These are phyloP conservation scores for Prasinococcaceae sp. DNA, from an alignment of 139 green algal genomes.

Conservation along the genomic window DNA sequence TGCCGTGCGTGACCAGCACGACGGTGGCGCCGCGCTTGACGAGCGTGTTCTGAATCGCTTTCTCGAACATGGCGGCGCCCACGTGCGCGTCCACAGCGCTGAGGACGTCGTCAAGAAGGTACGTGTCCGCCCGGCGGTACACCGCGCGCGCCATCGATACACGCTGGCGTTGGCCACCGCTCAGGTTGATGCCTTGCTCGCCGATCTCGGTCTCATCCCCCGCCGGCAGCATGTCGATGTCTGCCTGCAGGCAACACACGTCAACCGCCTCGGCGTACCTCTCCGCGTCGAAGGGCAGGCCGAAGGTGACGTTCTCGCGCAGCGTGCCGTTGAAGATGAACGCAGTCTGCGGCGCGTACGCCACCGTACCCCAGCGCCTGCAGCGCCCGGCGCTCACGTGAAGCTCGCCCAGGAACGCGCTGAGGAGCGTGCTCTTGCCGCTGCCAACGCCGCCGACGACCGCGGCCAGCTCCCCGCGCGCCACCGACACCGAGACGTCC, in stretches of 20 bases:
- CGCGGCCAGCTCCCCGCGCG: constrained; percentile 24
- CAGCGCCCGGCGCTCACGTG: constrained; percentile 2
- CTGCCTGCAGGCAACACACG: constrained; percentile 9
- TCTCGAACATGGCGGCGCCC: constrained; percentile 24
- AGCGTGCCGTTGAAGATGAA: constrained; percentile 25
- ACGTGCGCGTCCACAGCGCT: constrained; percentile 28
- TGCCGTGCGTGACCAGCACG: constrained; percentile 69
- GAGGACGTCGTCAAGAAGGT: constrained; percentile 24
- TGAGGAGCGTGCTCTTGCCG: constrained; percentile 25
- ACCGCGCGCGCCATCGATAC: constrained; percentile 45
- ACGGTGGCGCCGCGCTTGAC: constrained; percentile 40
- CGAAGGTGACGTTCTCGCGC: constrained; percentile 26
- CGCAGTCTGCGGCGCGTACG: constrained; percentile 20
- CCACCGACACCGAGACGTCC: constrained; percentile 4
- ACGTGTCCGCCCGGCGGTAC: constrained; percentile 30
- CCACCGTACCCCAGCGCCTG: neutral
- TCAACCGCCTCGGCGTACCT: constrained; percentile 11
- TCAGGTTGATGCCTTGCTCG: constrained; percentile 41
- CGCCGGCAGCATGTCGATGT: constrained; percentile 28
- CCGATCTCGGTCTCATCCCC: constrained; percentile 50
- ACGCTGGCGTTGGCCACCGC: constrained; percentile 18
- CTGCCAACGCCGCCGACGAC: constrained; percentile 17
- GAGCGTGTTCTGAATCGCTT: neutral
- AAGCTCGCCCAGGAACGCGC: constrained; percentile 17
- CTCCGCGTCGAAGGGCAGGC: neutral